These are phyloP conservation scores for Auricularia sp. DNA, from an alignment of 768 basidiomycete species.

Conservation along the genomic window DNA sequence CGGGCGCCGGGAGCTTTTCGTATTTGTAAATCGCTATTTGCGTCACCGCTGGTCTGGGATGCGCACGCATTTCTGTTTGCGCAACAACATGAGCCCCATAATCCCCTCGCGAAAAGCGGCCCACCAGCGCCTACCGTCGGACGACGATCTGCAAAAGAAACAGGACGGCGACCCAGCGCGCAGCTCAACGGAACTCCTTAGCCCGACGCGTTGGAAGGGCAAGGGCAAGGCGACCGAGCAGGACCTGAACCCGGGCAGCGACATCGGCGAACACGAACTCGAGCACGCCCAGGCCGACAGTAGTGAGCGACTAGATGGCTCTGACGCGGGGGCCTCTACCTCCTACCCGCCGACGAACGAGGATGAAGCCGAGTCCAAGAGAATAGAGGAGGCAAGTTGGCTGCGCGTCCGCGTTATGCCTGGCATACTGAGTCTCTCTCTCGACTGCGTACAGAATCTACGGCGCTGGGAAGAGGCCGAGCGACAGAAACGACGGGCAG, in stretches of 20 bases:
- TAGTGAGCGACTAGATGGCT: constrained; percentile 18
- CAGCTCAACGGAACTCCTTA: background rate
- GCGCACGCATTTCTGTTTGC: background rate
- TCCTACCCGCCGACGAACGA: constrained; percentile 59
- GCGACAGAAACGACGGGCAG: constrained; percentile 61
- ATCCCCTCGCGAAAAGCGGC: background rate
- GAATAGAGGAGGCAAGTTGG: constrained; percentile 56
- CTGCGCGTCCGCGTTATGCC: background rate
- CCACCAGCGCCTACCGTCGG: background rate
- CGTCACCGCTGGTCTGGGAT: background rate
- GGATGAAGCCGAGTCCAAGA: constrained; percentile 54
- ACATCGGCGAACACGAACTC: constrained; percentile 15
- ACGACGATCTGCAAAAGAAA: background rate
- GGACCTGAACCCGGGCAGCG: constrained; percentile 23
- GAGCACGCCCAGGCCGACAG: constrained; percentile 20
- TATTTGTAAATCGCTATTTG: background rate
- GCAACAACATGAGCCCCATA: background rate
- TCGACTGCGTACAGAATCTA: constrained; percentile 42
- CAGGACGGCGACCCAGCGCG: background rate
- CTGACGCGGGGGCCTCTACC: constrained; percentile 15
- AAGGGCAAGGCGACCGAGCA: constrained; percentile 14
- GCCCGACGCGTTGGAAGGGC: constrained; percentile 11
- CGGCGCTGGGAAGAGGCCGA: constrained; percentile 71
- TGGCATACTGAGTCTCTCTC: constrained; percentile 1
- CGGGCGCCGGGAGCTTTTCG: too few species aligned